Conservation (phyloP, 2,329 filamentous ascomycete species). For the Escovopsis sp. region DNA sequence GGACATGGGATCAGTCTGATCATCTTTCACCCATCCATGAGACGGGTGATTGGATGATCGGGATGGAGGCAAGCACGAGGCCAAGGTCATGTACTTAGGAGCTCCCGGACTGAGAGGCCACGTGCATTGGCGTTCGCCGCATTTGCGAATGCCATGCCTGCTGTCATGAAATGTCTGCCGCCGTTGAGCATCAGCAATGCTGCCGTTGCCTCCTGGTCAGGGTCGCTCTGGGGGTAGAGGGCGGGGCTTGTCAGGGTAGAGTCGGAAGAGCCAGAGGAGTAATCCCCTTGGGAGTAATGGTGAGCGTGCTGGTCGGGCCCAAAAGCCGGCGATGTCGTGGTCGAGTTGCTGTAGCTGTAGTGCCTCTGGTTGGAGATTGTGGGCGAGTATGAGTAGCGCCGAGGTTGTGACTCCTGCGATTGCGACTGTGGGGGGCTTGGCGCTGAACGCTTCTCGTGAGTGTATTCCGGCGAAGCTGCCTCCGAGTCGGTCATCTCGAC, state of each 20-base stretch:
- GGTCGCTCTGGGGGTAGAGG: constrained; percentile 37
- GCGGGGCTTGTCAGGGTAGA: constrained; percentile 45
- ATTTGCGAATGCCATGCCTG: constrained; percentile 16
- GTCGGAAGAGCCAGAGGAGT: constrained; percentile 25
- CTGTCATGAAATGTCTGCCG: constrained; percentile 39
- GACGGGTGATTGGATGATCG: neutral
- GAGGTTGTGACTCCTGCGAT: constrained; percentile 26
- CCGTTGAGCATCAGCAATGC: constrained; percentile 78
- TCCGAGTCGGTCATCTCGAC: constrained; percentile 48
- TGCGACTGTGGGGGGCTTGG: constrained; percentile 31
- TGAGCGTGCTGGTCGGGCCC: constrained; percentile 28
- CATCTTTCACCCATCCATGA: no score
- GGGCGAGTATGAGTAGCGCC: constrained; percentile 39
- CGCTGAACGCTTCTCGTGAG: constrained; percentile 34
- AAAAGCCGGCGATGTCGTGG: constrained; percentile 40
- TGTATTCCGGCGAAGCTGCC: constrained; percentile 25
- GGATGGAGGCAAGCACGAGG: neutral
- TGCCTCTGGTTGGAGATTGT: constrained; percentile 35
- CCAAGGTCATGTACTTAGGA: constrained; percentile 31
- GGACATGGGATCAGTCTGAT: no score
- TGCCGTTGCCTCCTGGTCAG: constrained; percentile 67
- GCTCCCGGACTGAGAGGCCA: constrained; percentile 38
- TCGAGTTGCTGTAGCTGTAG: constrained; percentile 33
- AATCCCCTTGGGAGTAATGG: constrained; percentile 9
- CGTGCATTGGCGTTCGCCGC: constrained; percentile 17